Percentiles rank a stretch among this genome's conserved stretches.
Evolutionary conservation across 2,329 filamentous ascomycete species (phyloP).

Genomic region (Stachybotrys chlorohalonatus): DNA sequence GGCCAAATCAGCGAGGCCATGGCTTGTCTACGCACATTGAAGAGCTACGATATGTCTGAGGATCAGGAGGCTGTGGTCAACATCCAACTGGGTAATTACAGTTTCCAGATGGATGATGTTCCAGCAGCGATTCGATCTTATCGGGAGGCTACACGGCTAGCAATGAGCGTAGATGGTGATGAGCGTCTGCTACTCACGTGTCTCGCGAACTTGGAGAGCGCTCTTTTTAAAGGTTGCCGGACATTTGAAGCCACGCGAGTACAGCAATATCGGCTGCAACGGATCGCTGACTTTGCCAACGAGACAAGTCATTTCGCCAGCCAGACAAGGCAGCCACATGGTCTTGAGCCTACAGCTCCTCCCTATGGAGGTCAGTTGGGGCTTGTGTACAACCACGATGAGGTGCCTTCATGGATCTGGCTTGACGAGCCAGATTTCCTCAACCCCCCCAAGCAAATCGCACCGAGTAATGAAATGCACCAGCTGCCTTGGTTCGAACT

Average conservation of each 20-base stretch:
- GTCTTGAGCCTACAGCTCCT: background rate
- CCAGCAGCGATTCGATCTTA: slow-evolving; percentile 18
- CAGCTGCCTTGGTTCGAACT: background rate
- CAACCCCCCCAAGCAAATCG: background rate
- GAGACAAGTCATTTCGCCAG: slow-evolving; percentile 15
- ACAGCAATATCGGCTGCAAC: slow-evolving; percentile 16
- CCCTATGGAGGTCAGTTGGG: background rate
- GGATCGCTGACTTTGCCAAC: slow-evolving; percentile 18
- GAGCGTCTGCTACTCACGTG: slow-evolving; percentile 21
- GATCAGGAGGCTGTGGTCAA: slow-evolving; percentile 21
- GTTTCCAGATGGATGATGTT: slow-evolving; percentile 16
- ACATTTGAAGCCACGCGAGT: slow-evolving; percentile 15
- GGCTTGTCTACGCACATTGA: slow-evolving; percentile 16
- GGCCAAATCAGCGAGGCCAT: slow-evolving; percentile 20
- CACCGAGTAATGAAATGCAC: background rate
- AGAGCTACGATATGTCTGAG: slow-evolving; percentile 17
- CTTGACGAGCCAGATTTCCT: background rate
- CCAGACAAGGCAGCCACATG: background rate
- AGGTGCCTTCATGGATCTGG: slow-evolving; percentile 1
- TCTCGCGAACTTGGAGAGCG: slow-evolving; percentile 22
- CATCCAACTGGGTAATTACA: slow-evolving; percentile 22
- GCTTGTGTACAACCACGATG: background rate
- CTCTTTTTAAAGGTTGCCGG: slow-evolving; percentile 12
- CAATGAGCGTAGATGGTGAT: slow-evolving; percentile 16
- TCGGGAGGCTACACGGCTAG: slow-evolving; percentile 17